Evolutionary conservation across 805 yeast species (phyloP), one percentile per base, ranked within the genome.

Genomic region (Candida ortonii): DNA sequence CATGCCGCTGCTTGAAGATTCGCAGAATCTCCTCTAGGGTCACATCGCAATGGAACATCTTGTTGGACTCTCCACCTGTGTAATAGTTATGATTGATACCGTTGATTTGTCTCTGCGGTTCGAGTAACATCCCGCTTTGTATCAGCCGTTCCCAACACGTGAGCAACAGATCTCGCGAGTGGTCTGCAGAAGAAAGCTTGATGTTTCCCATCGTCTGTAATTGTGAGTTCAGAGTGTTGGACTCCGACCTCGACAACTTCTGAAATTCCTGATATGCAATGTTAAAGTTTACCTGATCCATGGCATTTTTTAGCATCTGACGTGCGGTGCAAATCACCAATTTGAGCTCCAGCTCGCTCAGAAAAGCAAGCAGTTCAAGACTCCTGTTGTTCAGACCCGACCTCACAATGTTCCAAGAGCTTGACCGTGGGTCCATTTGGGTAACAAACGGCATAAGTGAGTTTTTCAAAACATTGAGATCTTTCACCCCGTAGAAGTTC

Each of bases 321-420:
- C 97, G 67, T 0, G 94, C 85, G 0, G 89, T 81, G 26, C 87
- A 76, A 5, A 89, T 76, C 10, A 86, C 60, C 25, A 90, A 52
- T 12, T 83, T 72, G 29, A 82, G 54, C 50, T 90, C 97, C 19
- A 85, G 53, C 39, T 81, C 82, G 3, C 95, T 80, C 22, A 88
- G 57, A 0, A 73, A 63, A 18, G 57, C 43, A 1, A 64, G 40
- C 9, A 52, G 13, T 6, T 36, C 41, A 7, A 47, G 34, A 22
- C 44, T 52, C 22, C 34, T 34, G 25, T 43, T 48, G 17, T 28
- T 43, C n/a, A n/a, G n/a, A n/a, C n/a, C n/a, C n/a, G n/a, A n/a
- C n/a, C n/a, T n/a, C n/a, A n/a, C n/a, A n/a, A n/a, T n/a, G n/a
- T n/a, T n/a, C n/a, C n/a, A n/a, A n/a, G n/a, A n/a, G 16, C 13